phyloP scores from a whole-genome alignment of 768 basidiomycete genomes.

The Phallus indusiatus region DNA sequence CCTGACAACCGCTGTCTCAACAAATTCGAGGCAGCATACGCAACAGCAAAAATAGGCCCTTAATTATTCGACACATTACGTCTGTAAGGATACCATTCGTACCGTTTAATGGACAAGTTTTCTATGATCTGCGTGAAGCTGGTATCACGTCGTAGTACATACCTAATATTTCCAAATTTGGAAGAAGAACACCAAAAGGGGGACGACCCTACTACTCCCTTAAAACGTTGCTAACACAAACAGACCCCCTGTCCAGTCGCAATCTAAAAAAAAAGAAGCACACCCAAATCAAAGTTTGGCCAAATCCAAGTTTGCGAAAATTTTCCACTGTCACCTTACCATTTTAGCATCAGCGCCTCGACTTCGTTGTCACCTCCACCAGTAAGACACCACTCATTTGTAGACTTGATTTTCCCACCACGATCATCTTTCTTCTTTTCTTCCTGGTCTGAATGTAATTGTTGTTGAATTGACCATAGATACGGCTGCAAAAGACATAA shows the following conservation, averaged over 20 bases:
- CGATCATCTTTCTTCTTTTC: constrained; percentile 46
- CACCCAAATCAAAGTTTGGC: too few relatives aligned
- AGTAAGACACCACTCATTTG: constrained; percentile 36
- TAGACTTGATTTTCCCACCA: constrained; percentile 65
- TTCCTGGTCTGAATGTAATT: too few relatives aligned
- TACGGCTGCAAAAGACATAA: constrained; percentile 1
- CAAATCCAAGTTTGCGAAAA: too few relatives aligned
- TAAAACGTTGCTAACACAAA: constrained; percentile 84
- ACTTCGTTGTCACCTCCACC: constrained; percentile 12
- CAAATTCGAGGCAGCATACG: constrained; percentile 80
- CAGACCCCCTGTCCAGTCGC: constrained; percentile 71
- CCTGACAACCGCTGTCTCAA: constrained; percentile 63
- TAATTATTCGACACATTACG: constrained; percentile 93
- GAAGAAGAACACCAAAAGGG: background rate
- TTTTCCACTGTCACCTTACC: too few relatives aligned
- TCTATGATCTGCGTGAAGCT: constrained; percentile 68
- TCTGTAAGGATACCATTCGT: constrained; percentile 88
- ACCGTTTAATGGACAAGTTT: constrained; percentile 77
- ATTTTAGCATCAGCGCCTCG: too few relatives aligned
- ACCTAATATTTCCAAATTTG: background rate
- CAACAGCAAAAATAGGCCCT: constrained; percentile 86
- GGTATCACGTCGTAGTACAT: constrained; percentile 96
- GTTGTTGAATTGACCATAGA: constrained; percentile 16
- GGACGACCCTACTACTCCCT: constrained; percentile 28
- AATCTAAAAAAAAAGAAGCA: too few relatives aligned